Evolutionary conservation across 2,329 filamentous ascomycete species (phyloP).

Genomic region (Diaporthe velutina): DNA sequence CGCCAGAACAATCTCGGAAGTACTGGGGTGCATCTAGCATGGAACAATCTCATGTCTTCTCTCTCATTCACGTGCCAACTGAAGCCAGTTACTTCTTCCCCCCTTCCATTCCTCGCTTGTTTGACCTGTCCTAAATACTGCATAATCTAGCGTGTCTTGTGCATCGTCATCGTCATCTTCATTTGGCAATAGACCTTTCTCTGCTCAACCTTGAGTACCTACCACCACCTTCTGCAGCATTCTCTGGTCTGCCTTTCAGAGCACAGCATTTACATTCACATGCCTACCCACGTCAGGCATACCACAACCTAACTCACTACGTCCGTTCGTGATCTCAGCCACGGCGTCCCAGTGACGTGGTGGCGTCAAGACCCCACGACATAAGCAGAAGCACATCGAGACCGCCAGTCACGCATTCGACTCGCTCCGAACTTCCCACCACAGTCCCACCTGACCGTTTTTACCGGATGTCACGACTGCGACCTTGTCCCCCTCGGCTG

Average conservation of each 20-base stretch:
- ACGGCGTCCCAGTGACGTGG: background rate
- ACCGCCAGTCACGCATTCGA: background rate
- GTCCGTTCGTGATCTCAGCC: background rate
- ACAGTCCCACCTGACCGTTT: background rate
- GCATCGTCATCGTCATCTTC: background rate
- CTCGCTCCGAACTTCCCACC: background rate
- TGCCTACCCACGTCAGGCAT: background rate
- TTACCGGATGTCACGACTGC: background rate
- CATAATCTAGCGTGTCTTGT: background rate
- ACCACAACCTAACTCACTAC: background rate
- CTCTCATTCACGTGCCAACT: background rate
- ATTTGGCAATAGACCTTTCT: background rate
- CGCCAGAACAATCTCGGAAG: background rate
- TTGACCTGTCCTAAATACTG: background rate
- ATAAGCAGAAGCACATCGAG: background rate
- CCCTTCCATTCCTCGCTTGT: background rate
- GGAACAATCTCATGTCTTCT: background rate
- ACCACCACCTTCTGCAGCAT: background rate
- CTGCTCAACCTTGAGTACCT: background rate
- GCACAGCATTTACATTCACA: background rate
- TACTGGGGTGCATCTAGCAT: background rate
- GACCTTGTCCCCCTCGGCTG: background rate
- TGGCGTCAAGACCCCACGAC: background rate
- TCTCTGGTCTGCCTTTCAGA: background rate
- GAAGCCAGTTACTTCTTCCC: background rate